Evolutionary conservation across 75 land plant genomes (phyloP).

Genomic region (Picea sitchensis): DNA sequence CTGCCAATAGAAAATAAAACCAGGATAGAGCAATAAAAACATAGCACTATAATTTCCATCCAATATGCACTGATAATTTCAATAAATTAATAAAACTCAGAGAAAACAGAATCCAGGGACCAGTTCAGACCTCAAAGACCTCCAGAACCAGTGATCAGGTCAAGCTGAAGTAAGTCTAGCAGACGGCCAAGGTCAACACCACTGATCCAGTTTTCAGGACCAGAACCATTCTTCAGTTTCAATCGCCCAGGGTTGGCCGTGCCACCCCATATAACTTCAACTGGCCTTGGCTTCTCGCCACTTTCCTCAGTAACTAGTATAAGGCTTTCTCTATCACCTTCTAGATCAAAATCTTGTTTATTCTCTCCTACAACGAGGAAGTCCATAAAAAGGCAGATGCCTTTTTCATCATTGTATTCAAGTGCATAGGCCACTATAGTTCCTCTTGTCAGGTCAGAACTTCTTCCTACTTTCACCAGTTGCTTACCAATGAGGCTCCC

Average conservation of each 20-base stretch:
- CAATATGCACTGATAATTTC: neutral
- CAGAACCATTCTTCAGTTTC: slow-evolving; percentile 35
- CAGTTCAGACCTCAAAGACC: slow-evolving; percentile 21
- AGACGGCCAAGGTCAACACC: slow-evolving; percentile 48
- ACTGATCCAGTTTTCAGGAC: slow-evolving; percentile 55
- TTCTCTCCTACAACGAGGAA: slow-evolving; percentile 46
- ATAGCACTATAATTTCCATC: neutral
- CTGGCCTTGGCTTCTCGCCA: slow-evolving; percentile 32
- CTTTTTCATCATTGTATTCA: slow-evolving; percentile 48
- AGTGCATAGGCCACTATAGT: slow-evolving; percentile 45
- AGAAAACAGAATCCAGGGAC: neutral
- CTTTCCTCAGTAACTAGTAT: slow-evolving; percentile 18
- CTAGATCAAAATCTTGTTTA: slow-evolving; percentile 37
- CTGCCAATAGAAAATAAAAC: neutral
- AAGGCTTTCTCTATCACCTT: slow-evolving; percentile 49
- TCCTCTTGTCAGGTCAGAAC: slow-evolving; percentile 42
- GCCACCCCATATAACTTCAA: slow-evolving; percentile 50
- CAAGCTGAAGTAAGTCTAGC: slow-evolving; percentile 42
- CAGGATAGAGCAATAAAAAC: too few species aligned
- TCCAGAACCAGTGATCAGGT: slow-evolving; percentile 22
- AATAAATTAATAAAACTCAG: neutral
- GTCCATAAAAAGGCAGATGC: slow-evolving; percentile 41
- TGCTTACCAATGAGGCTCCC: slow-evolving; percentile 36
- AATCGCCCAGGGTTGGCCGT: slow-evolving; percentile 43
- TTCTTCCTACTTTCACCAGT: slow-evolving; percentile 47